Evolutionary conservation across 2,329 filamentous ascomycete genomes (phyloP).

Genomic region (Penicillium sp.): DNA sequence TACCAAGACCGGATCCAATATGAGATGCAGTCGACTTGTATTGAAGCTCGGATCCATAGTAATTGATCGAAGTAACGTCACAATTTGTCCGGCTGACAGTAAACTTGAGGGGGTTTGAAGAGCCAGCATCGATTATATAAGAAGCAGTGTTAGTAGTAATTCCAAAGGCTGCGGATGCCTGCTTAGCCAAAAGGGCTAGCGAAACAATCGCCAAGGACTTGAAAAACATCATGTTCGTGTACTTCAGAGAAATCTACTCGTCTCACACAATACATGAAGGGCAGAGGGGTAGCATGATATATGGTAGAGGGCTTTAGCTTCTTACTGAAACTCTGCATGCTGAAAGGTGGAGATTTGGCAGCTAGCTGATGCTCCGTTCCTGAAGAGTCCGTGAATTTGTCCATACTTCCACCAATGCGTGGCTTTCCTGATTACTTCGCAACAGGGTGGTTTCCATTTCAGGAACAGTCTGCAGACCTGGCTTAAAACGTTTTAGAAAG

Average conservation of each 20-base stretch:
- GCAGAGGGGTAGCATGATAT: neutral
- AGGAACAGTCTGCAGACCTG: neutral
- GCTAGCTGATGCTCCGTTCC: neutral
- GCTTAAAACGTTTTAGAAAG: too few species aligned
- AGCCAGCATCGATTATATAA: slow-evolving; percentile 51
- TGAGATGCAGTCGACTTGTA: slow-evolving; percentile 54
- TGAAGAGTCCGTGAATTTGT: slow-evolving; percentile 2
- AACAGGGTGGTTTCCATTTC: neutral
- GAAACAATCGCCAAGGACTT: slow-evolving; percentile 17
- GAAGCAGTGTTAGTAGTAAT: slow-evolving; percentile 21
- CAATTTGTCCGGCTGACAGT: slow-evolving; percentile 55
- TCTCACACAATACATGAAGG: neutral
- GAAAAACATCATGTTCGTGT: slow-evolving; percentile 16
- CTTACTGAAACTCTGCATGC: slow-evolving; percentile 6
- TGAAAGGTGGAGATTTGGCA: slow-evolving; percentile 15
- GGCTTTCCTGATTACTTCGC: neutral
- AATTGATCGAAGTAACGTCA: slow-evolving; percentile 64
- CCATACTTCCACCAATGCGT: slow-evolving; percentile 17
- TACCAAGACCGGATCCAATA: slow-evolving; percentile 59
- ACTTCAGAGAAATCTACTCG: neutral
- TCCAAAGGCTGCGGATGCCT: slow-evolving; percentile 29
- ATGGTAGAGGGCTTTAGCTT: neutral
- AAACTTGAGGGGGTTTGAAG: slow-evolving; percentile 51
- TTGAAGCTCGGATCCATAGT: slow-evolving; percentile 59
- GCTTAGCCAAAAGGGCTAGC: slow-evolving; percentile 21